These are phyloP conservation scores for Yamadazyma takamatsuzukensis DNA, from an alignment of 805 yeast genomes.

Conservation along the genomic window DNA sequence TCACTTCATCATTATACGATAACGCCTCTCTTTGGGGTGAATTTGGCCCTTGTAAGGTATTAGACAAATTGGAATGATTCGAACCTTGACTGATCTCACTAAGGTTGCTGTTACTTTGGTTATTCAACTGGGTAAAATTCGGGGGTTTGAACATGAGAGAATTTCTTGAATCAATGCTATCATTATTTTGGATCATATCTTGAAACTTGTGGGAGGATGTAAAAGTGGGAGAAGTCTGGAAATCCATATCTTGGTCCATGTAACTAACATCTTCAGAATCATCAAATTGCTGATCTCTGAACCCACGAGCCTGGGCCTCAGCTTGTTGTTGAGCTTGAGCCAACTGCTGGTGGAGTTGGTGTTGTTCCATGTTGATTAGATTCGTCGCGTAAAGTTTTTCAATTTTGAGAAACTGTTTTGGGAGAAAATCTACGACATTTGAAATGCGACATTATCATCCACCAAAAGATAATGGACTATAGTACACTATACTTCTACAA, in stretches of 20 bases:
- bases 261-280: slow-evolving; percentile 23
- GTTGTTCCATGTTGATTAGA: too few species aligned
- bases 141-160: slow-evolving; percentile 35
- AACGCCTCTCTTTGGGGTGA: slow-evolving; percentile 1
- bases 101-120: slow-evolving; percentile 36
- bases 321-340: slow-evolving; percentile 12
- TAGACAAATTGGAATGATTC: slow-evolving; percentile 13
- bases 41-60: background rate
- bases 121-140: slow-evolving; percentile 35
- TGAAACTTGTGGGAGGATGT: slow-evolving; percentile 21
- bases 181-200: slow-evolving; percentile 13
- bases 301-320: slow-evolving; percentile 2
- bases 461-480: too few species aligned
- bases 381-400: too few species aligned
- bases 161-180: slow-evolving; percentile 33
- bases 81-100: slow-evolving; percentile 30
- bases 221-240: slow-evolving; percentile 12
- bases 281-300: slow-evolving; percentile 1
- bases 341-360: slow-evolving; percentile 13
- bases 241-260: slow-evolving; percentile 37
- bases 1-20: slow-evolving; percentile 12
- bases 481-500: too few species aligned
- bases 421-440: too few species aligned
- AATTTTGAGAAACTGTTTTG: too few species aligned
- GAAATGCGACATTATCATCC: too few species aligned